phyloP scores from a whole-genome alignment of 2,329 filamentous ascomycete species.

The Colletotrichum sp. region DNA sequence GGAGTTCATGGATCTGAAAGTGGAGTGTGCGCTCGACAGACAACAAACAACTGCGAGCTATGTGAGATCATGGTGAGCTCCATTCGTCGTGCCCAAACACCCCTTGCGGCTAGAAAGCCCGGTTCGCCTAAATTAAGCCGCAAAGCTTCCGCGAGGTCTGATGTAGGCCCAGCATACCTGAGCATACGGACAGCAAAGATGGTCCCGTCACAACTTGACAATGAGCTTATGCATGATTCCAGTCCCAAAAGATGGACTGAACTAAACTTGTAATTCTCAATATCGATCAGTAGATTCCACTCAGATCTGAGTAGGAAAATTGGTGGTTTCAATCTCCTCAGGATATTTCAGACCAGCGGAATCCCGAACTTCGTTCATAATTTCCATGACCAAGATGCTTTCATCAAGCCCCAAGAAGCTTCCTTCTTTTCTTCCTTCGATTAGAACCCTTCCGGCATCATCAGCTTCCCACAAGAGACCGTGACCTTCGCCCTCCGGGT shows the following conservation, averaged over 20 bases:
- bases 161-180: not conserved
- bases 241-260: not conserved
- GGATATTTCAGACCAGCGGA: not conserved
- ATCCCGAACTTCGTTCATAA: conserved; percentile 49
- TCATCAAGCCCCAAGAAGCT: conserved; percentile 73
- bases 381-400: conserved; percentile 84
- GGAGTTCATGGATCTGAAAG: not conserved
- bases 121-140: not conserved
- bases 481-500: conserved; percentile 59
- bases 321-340: not conserved
- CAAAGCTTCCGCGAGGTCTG: not conserved
- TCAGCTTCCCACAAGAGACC: conserved; percentile 93
- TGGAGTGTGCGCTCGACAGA: not conserved
- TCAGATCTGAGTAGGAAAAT: not conserved
- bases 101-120: not conserved
- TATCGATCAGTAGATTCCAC: not conserved
- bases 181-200: not conserved
- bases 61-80: not conserved
- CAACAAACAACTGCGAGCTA: not conserved
- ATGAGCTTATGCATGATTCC: not conserved
- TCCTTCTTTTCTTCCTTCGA: conserved; percentile 80
- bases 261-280: not conserved
- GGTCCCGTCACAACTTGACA: not conserved
- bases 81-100: not conserved
- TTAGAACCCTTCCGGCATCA: conserved; percentile 75